Base-by-base conservation (phyloP, 73 alveolate species). In the Durusdinium trenchii region DNA sequence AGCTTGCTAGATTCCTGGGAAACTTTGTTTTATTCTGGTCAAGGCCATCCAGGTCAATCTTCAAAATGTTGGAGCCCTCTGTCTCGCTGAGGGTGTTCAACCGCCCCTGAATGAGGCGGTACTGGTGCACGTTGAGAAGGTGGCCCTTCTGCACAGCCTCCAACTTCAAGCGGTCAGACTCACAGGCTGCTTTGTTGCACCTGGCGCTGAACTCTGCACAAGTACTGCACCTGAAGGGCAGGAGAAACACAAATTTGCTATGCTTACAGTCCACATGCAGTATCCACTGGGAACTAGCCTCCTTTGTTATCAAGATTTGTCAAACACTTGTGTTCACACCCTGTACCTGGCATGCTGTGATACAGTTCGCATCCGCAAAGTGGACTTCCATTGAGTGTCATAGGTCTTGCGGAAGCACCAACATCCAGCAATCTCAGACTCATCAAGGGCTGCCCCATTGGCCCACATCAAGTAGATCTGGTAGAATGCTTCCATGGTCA, bases 131-230 rank as follows among this genome's bases (percentile, higher is more conserved):
- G n/a, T 82, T 48, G 1, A 0, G 3, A 3, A 82, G 32, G 48
- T 82, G 92, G 36, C 14, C 73, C 10, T 47, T 47, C 92, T 47
- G 92, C 51, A 1, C 3, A 6, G 26, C 46, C 73, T 82, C 92
- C 32, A 82, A 12, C 50, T 6, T 28, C 20, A 28, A 1, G 48
- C 73, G 7, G 43, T 82, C 92, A 2, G 23, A 32, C 35, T 46
- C 71, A 2, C 35, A 0, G 10, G 92, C 0, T 7, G 50, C 71
- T n/a, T 82, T 82, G 48, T 12, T 47, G 73, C 52, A 40, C 3
- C 92, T 69, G 26, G 92, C 92, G 2, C 73, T 82, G 73, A 82
- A 82, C 92, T 82, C 73, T 12, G 92, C 92, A 82, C 92, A 82
- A 16, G 10, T n/a, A 36, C 51, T 82, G 92, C 92, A 82, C 92